Conservation (phyloP, 352 stramenopile species). For the Phytophthora podocarpi region DNA sequence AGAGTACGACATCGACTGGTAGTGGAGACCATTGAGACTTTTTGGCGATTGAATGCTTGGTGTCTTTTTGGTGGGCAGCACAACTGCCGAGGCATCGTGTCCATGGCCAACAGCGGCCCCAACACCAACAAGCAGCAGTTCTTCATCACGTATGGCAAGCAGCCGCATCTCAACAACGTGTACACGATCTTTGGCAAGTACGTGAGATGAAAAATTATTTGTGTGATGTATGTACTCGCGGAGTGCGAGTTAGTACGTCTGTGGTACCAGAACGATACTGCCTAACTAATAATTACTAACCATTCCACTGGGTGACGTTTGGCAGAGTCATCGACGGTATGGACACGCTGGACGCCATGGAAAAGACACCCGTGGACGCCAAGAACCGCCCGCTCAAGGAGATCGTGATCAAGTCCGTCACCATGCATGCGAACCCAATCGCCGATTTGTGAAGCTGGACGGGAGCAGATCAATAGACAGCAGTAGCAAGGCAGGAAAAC, state of each 20-base stretch:
- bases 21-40: not conserved
- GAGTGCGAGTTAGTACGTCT: slow-evolving; percentile 13
- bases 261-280: not conserved
- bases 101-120: slow-evolving; percentile 92
- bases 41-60: slow-evolving; percentile 3
- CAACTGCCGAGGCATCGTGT: slow-evolving; percentile 90
- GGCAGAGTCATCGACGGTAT: slow-evolving; percentile 94
- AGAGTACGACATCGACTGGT: slow-evolving; percentile 38
- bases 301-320: slow-evolving; percentile 9
- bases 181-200: slow-evolving; percentile 98
- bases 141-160: slow-evolving; percentile 97
- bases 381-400: slow-evolving; percentile 92
- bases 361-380: slow-evolving; percentile 92
- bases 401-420: slow-evolving; percentile 88
- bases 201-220: slow-evolving; percentile 38
- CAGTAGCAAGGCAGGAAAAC: not conserved
- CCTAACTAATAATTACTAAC: slow-evolving; percentile 32
- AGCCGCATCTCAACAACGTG: slow-evolving; percentile 98
- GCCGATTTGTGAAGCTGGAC: slow-evolving; percentile 58
- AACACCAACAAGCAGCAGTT: slow-evolving; percentile 97
- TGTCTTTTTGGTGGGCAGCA: slow-evolving; percentile 53
- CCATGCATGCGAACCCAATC: slow-evolving; percentile 94
- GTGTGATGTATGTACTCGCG: slow-evolving; percentile 15
- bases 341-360: slow-evolving; percentile 96
- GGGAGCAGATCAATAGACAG: not conserved